Evolutionary conservation across 108 stramenopile genomes (phyloP), one percentile per base, ranked within the genome.

Genomic region (Schizochytrium sp.): DNA sequence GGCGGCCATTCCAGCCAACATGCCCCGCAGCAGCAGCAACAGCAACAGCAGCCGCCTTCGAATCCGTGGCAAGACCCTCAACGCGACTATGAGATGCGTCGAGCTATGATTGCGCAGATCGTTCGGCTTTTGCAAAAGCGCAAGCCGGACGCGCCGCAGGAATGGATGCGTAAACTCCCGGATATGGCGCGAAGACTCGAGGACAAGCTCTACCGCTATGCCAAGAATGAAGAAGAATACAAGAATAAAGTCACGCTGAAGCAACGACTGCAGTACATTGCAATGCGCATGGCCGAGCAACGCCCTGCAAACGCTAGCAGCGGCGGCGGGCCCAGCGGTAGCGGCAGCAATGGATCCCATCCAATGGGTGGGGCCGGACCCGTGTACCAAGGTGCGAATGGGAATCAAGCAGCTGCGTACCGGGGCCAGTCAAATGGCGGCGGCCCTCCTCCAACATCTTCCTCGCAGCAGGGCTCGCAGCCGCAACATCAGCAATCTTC

Each of bases 181-280:
- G 96, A 97, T 90, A 98, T 98, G 98, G 98, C 98, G 0, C 97
- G 97, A 87, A 94, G 97, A 34, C 92, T 98, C 87, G 98, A 98
- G 83, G 97, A 97, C 89, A 95, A 95, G 69, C 91, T 98, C 58
- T 98, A 97, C 91, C 93, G 97, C 19, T 96, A 97, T 4, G 97
- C 97, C 3, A 91, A 93, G 57, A 96, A 95, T 4, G 96, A 96
- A 87, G 96, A 95, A 21, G 97, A 96, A 69, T 98, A 98, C 90
- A 96, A 95, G 91, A 96, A 98, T 90, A 92, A 92, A 29, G 88
- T 76, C 25, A 97, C 97, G n/a, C 90, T 98, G 57, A 98, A 98
- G 90, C 94, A 96, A 89, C 92, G 98, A 12, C 92, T 98, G 89
- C 98, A 98, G 88, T 94, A 96, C 72, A 91, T 98, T 23, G 98